Evolutionary conservation across 345 rosid genomes (phyloP), one percentile per base, ranked within the genome.

Genomic region (Aquilaria yunnanensis): DNA sequence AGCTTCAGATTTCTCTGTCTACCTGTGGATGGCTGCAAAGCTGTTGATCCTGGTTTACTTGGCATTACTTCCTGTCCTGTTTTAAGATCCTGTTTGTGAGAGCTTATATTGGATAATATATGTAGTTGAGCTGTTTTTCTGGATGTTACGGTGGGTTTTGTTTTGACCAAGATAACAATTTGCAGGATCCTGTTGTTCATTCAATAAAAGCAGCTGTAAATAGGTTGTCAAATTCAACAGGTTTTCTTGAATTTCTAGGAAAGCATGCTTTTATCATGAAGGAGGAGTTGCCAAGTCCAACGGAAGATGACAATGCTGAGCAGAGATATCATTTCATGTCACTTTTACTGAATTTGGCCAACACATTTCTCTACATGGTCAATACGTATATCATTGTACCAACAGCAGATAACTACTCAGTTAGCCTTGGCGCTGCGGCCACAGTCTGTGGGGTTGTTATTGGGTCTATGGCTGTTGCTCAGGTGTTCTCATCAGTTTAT

Each of bases 381-480:
- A 89, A 88, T 65, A 86, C 92, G 53, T 88, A 88, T 72, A 79
- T 84, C 33, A 70, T 88, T 37, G 92, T 88, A 55, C 90, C 92
- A 43, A 81, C 96, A 33, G 92, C 90, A 56, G 96, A 84, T 77
- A 72, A 86, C 65, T 86, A 86, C 77, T 82, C 96, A 29, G 67
- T 77, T 52, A 77, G 80, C 72, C 90, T 85, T 67, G 92, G 89
- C 60, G 92, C 96, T 37, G 84, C 91, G 30, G 85, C 89, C 59
- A 88, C 91, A 47, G 84, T 85, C 74, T 88, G 96, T 66, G 90
- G 96, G 61, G 62, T 84, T 58, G 82, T 89, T 14, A 86, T 89
- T 54, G 96, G 96, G 45, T 75, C 92, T 50, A 89, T 89, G 96
- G 96, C 96, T 59, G 82, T 86, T 69, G 96, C 96, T 10, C 92